Evolutionary conservation across 2,329 filamentous ascomycete species (phyloP), one percentile per base, ranked within the genome.

Genomic region (Trichophyton mentagrophytes): DNA sequence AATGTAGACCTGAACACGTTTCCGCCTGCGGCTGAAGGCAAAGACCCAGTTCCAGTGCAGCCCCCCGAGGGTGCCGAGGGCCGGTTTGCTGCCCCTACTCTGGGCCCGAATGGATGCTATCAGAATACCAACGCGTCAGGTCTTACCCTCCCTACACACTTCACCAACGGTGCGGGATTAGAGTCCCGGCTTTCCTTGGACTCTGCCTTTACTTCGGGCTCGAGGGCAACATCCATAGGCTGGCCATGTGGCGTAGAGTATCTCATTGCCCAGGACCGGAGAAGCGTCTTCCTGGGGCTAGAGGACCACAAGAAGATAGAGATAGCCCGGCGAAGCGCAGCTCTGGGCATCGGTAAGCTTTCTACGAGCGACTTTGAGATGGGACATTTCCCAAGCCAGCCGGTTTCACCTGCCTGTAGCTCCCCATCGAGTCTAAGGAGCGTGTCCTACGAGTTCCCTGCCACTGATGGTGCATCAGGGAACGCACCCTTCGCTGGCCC

Each of bases 1-100:
- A 96, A 96, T 66, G 82, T 96, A 57, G 84, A 95, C 8, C 88
- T 91, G 0, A 89, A 95, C 71, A 90, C 89, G 0, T 96, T 96
- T 76, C 80, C 81, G 64, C 70, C 76, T 1, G 76, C 49, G 3
- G 38, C 53, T 25, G 56, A 71, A 20, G 64, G 75, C 69, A 67
- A 79, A 74, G 68, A 77, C 15, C 66, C 80, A 69, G 73, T 86
- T 72, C 78, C 83, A 72, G 77, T 96, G 22, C 83, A 87, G 66
- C 91, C 92, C 0, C 85, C 88, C 0, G 82, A 86, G 65, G 81
- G 82, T 62, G 76, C 95, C 42, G 87, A 92, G 67, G 90, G 90
- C 61, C 85, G 86, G 64, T 95, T 96, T 69, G 83, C 86, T 2
- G 83, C 85, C 7, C 83, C 88, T 2, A 82, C 88, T 69, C 80